Evolutionary conservation across 352 stramenopile species (phyloP).

Genomic region (Phytophthora uliginosa): DNA sequence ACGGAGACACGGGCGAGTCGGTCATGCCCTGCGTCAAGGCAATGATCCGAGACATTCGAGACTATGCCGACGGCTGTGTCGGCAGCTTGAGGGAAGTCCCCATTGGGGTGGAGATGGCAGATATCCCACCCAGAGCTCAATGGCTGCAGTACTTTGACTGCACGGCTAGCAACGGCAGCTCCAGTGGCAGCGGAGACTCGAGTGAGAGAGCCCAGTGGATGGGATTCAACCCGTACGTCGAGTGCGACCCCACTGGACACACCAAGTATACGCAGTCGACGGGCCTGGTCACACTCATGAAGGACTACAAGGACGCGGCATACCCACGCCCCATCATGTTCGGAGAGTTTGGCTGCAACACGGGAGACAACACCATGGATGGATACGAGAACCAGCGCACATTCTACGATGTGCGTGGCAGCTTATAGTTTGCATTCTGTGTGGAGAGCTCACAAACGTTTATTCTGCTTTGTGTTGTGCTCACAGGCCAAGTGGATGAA

Average conservation of each 20-base stretch:
- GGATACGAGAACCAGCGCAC: slow-evolving; percentile 68
- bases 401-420: slow-evolving; percentile 66
- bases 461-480: not conserved
- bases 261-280: slow-evolving; percentile 59
- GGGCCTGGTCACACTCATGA: slow-evolving; percentile 63
- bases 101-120: slow-evolving; percentile 79
- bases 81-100: slow-evolving; percentile 62
- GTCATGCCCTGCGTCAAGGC: slow-evolving; percentile 79
- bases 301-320: slow-evolving; percentile 55
- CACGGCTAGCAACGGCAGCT: slow-evolving; percentile 41
- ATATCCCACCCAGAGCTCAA: slow-evolving; percentile 66
- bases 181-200: slow-evolving; percentile 19
- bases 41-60: slow-evolving; percentile 67
- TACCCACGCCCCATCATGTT: slow-evolving; percentile 76
- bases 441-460: not conserved
- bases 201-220: slow-evolving; percentile 60
- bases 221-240: slow-evolving; percentile 67
- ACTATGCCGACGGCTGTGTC: slow-evolving; percentile 57
- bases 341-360: slow-evolving; percentile 77
- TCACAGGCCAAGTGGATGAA: slow-evolving; percentile 88
- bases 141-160: slow-evolving; percentile 88
- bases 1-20: slow-evolving; percentile 46
- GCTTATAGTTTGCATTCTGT: not conserved
- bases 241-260: slow-evolving; percentile 60
- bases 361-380: slow-evolving; percentile 70